A percentile compares a stretch with the other conserved stretches of the same genome.
phyloP scores from a whole-genome alignment of 768 basidiomycete species.

The Terana coerulea region DNA sequence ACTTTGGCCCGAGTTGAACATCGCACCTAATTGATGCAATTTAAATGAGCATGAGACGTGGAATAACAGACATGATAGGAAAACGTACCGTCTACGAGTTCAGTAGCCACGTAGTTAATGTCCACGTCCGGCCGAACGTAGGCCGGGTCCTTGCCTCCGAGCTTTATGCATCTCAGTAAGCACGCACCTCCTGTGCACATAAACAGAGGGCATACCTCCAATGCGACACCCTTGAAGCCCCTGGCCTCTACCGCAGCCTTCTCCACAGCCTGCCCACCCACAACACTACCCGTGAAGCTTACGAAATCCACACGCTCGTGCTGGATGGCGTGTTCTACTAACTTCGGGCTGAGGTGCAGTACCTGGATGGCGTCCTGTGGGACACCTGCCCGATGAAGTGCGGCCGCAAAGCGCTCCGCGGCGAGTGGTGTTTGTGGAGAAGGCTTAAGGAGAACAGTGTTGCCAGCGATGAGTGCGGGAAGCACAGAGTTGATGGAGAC shows the following conservation, averaged over 20 bases:
- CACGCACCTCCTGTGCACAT: background rate
- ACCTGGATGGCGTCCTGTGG: constrained; percentile 73
- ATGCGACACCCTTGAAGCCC: constrained; percentile 82
- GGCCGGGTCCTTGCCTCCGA: constrained; percentile 97
- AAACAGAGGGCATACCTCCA: constrained; percentile 52
- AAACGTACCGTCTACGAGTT: constrained; percentile 83
- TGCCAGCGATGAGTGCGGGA: constrained; percentile 88
- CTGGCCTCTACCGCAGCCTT: constrained; percentile 58
- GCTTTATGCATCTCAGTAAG: constrained; percentile 37
- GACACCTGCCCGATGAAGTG: constrained; percentile 73
- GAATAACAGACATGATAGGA: constrained; percentile 1
- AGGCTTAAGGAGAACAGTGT: constrained; percentile 89
- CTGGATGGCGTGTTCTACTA: constrained; percentile 57
- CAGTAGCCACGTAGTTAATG: constrained; percentile 73
- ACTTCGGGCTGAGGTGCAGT: constrained; percentile 63
- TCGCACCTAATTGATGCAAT: constrained; percentile 79
- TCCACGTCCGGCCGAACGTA: constrained; percentile 90
- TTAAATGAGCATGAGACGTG: background rate
- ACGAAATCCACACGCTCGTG: constrained; percentile 75
- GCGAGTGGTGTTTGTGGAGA: constrained; percentile 94
- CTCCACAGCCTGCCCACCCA: constrained; percentile 70
- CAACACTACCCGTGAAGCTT: constrained; percentile 88
- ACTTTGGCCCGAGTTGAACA: constrained; percentile 98
- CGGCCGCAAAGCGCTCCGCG: constrained; percentile 73
- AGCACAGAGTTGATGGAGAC: constrained; percentile 89